Evolutionary conservation across 768 basidiomycete genomes (phyloP), one percentile per base, ranked within the genome.

Genomic region (Boletus vinaceobasis): DNA sequence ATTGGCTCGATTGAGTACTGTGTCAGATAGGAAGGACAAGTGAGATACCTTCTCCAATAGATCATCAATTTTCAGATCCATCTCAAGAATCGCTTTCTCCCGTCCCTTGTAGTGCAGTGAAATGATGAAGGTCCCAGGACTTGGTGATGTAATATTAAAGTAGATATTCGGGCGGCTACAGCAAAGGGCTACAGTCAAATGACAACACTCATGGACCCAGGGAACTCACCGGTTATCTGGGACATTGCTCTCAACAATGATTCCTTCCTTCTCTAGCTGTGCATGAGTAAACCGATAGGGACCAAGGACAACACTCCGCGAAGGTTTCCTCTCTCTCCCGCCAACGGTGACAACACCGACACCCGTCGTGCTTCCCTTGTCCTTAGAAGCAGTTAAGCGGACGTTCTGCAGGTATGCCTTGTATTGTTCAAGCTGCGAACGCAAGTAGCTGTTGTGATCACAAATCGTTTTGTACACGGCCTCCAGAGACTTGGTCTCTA

Each of bases 51-150:
- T 98, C 73, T 98, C 96, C 67, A 98, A 74, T 59, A 98, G 73
- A 74, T 99, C 96, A 72, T 99, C 96, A 63, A 98, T 97, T 77
- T 98, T 98, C 50, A 98, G 82, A 74, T 97, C 94, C 97, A 98
- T 98, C 80, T 99, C 97, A 36, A 98, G 82, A 63, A 99, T 98
- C 17, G 97, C 96, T 76, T 98, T 98, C 67, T 99, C 97, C 19
- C 97, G 84, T 39, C 97, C 97, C 73, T 97, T 98, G 77, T 98
- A 99, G 72, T 98, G 96, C 49, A 99, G 78, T 4, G 96, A 97
- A 60, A 99, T 99, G 71, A 99, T 95, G 73, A 98, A 99, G 9
- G 97, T 97, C 44, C 97, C 97, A 0, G 97, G 96, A 8, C 93
- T 91, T 2, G 97, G 97, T 33, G 95, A 98, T 27, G 91, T 95